phyloP scores from a whole-genome alignment of 2,329 filamentous ascomycete genomes.

The Septoria petroselini region DNA sequence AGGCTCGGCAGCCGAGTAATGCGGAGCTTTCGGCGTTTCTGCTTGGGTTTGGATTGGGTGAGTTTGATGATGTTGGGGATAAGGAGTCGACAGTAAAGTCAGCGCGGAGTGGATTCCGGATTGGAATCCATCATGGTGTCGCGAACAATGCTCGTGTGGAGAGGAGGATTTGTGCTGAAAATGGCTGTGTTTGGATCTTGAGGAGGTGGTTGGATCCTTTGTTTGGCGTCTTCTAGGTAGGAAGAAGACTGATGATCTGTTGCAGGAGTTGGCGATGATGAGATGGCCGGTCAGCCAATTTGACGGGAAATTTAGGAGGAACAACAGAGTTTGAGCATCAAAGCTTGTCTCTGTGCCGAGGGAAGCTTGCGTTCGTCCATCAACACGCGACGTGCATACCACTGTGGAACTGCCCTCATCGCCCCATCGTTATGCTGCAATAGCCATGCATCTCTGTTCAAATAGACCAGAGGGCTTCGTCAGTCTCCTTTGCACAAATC shows the following conservation, averaged over 20 bases:
- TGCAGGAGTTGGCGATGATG: neutral
- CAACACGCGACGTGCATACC: too few species aligned
- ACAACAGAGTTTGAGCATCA: neutral
- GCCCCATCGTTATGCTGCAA: neutral
- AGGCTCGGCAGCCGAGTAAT: constrained; percentile 15
- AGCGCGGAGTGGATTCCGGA: constrained; percentile 10
- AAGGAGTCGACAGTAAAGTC: neutral
- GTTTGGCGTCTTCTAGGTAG: constrained; percentile 2
- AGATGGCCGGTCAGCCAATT: neutral
- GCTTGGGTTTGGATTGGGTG: constrained; percentile 16
- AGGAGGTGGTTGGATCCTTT: constrained; percentile 22
- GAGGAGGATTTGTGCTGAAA: constrained; percentile 19
- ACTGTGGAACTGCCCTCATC: neutral
- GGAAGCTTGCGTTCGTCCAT: too few species aligned
- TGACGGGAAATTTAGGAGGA: neutral
- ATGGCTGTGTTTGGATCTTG: constrained; percentile 23
- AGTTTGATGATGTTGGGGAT: neutral
- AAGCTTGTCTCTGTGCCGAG: neutral
- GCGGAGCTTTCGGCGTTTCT: constrained; percentile 9
- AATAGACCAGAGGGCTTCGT: neutral
- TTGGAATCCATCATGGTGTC: constrained; percentile 1
- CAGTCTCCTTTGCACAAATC: neutral
- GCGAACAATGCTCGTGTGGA: constrained; percentile 18
- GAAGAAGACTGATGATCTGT: neutral
- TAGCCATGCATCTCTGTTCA: neutral